Percentiles rank a stretch among this genome's conserved stretches.
Conservation (phyloP, 345 rosid genomes). For the Euphorbia peplus region DNA sequence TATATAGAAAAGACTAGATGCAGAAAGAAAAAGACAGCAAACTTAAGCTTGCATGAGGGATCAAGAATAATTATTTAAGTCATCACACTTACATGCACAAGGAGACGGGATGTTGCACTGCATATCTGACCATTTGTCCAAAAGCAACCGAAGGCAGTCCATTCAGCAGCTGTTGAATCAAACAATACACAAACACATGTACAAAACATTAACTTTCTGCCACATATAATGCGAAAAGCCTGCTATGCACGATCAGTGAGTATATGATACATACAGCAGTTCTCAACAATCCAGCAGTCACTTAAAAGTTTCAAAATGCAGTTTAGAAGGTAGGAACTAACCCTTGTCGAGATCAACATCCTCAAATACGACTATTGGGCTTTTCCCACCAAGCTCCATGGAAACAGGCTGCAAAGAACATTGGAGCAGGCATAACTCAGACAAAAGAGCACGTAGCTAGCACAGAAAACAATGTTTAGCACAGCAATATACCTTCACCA, state of each 20-base stretch:
- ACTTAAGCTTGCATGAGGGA: background rate
- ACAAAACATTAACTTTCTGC: background rate
- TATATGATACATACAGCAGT: slow-evolving; percentile 10
- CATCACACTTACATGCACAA: slow-evolving; percentile 67
- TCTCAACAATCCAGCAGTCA: background rate
- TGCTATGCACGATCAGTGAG: slow-evolving; percentile 11
- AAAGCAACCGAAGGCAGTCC: slow-evolving; percentile 88
- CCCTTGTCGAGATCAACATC: slow-evolving; percentile 91
- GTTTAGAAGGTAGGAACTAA: slow-evolving; percentile 23
- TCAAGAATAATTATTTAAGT: background rate
- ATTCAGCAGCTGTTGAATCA: slow-evolving; percentile 70
- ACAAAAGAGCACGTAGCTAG: background rate
- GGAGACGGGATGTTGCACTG: slow-evolving; percentile 95
- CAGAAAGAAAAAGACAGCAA: no score
- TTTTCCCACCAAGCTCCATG: slow-evolving; percentile 95
- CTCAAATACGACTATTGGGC: slow-evolving; percentile 90
- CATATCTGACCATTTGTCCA: slow-evolving; percentile 98
- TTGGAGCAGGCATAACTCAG: slow-evolving; percentile 11
- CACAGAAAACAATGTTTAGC: slow-evolving; percentile 1
- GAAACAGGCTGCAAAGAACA: slow-evolving; percentile 67
- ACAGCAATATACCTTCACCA: slow-evolving; percentile 61
- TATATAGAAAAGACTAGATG: background rate
- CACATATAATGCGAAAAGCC: background rate
- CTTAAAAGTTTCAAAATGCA: background rate
- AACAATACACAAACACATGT: slow-evolving; percentile 5